A percentile compares a stretch with the other conserved stretches of the same genome.
phyloP scores from a whole-genome alignment of 2,329 filamentous ascomycete genomes.

The Pyrenophora graminea region DNA sequence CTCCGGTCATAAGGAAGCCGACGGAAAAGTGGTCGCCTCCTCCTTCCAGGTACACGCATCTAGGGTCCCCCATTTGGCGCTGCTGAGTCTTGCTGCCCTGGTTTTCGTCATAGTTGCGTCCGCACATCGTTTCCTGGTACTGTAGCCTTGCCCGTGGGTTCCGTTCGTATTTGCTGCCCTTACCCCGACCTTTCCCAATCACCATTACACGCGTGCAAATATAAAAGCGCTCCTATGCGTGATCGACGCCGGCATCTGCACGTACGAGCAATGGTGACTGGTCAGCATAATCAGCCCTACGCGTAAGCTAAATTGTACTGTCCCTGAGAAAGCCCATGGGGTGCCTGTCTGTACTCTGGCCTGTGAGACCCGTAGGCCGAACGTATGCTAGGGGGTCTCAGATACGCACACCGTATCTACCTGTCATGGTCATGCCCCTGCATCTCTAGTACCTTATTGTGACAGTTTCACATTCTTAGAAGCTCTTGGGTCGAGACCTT shows the following conservation, averaged over 20 bases:
- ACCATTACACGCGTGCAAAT: no score
- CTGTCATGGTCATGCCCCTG: constrained; percentile 1
- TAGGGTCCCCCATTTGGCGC: no score
- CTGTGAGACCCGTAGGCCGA: background rate
- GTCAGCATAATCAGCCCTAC: constrained; percentile 10
- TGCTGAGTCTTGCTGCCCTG: no score
- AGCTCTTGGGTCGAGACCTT: background rate
- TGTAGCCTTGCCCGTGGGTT: no score
- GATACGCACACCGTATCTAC: constrained; percentile 4
- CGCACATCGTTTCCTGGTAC: no score
- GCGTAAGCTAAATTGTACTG: background rate
- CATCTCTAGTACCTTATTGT: background rate
- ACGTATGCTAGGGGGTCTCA: constrained; percentile 2
- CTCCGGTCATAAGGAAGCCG: background rate
- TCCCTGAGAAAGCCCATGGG: background rate
- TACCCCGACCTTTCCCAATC: no score
- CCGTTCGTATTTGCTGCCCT: no score
- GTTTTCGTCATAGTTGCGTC: no score
- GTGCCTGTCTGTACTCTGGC: background rate
- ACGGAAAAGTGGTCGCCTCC: no score
- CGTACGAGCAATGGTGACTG: background rate
- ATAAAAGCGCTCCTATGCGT: background rate
- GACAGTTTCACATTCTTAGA: constrained; percentile 3
- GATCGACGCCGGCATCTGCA: constrained; percentile 10
- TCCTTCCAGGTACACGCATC: no score